Conservation (phyloP, 805 yeast genomes). For the Barnettozyma pratensis region DNA sequence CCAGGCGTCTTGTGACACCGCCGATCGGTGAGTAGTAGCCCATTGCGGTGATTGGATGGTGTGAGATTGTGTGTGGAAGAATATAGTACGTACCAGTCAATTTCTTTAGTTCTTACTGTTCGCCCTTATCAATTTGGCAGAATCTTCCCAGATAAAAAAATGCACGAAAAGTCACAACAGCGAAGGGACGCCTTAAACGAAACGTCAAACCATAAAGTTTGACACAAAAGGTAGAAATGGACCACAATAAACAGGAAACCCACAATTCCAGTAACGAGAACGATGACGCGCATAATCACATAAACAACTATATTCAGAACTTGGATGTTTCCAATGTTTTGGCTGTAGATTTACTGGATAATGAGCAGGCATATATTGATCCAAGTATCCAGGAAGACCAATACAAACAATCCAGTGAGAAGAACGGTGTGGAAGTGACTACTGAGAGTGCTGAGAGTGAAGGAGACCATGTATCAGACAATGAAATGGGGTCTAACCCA, state of each 20-base stretch:
- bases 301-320: constrained; percentile 16
- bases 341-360: constrained; percentile 8
- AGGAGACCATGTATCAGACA: not conserved
- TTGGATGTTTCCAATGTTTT: constrained; percentile 15
- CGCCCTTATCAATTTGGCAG: too few relatives aligned
- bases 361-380: constrained; percentile 7
- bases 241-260: not conserved
- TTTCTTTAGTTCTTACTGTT: too few relatives aligned
- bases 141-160: too few relatives aligned
- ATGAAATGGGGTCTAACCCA: not conserved
- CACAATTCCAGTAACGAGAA: not conserved
- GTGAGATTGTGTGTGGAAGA: too few relatives aligned
- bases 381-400: constrained; percentile 7
- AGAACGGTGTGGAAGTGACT: not conserved
- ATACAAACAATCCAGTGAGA: too few relatives aligned
- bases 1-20: constrained; percentile 33
- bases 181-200: not conserved
- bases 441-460: not conserved
- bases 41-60: constrained; percentile 19
- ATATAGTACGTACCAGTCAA: too few relatives aligned
- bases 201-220: too few relatives aligned
- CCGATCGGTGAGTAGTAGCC: constrained; percentile 36
- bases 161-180: not conserved
- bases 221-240: not conserved
- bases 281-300: constrained; percentile 5